Evolutionary conservation across 1,284 basidiomycete species (phyloP).

Genomic region (Hemileia vastatrix): DNA sequence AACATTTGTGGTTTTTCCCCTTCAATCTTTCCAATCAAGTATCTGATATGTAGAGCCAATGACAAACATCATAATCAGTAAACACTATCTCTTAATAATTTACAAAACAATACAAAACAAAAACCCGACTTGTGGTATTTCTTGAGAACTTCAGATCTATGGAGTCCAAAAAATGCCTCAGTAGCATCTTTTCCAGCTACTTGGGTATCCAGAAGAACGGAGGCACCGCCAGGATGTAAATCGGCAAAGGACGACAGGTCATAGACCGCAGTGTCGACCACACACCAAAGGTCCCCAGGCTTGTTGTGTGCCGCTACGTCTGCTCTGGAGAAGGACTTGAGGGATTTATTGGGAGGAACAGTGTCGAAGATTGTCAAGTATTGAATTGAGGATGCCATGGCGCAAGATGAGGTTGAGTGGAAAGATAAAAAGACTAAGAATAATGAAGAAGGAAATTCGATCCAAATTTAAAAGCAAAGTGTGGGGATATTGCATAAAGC

Average conservation of each 20-base stretch:
- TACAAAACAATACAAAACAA: constrained; percentile 46
- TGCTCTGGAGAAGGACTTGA: constrained; percentile 10
- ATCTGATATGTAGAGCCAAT: constrained; percentile 25
- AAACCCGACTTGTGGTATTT: constrained; percentile 62
- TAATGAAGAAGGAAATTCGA: no score
- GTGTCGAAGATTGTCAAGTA: constrained; percentile 17
- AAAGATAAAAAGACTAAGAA: no score
- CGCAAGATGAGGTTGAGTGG: neutral
- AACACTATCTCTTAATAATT: neutral
- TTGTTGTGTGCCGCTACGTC: constrained; percentile 14
- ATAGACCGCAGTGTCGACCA: constrained; percentile 23
- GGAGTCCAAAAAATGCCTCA: constrained; percentile 71
- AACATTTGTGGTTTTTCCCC: constrained; percentile 56
- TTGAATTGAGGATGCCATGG: neutral
- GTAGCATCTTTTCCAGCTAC: constrained; percentile 77
- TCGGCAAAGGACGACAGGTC: constrained; percentile 60
- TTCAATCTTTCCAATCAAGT: constrained; percentile 48
- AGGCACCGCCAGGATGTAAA: constrained; percentile 70
- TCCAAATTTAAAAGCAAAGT: no score
- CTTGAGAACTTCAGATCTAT: constrained; percentile 65
- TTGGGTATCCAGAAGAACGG: constrained; percentile 62
- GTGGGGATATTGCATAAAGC: no score
- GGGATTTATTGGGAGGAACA: constrained; percentile 8
- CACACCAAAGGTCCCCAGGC: constrained; percentile 14
- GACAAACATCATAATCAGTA: neutral